Percentiles rank a stretch among this genome's conserved stretches.
phyloP scores from a whole-genome alignment of 2,329 filamentous ascomycete species.

The Hypoxylon rubiginosum region DNA sequence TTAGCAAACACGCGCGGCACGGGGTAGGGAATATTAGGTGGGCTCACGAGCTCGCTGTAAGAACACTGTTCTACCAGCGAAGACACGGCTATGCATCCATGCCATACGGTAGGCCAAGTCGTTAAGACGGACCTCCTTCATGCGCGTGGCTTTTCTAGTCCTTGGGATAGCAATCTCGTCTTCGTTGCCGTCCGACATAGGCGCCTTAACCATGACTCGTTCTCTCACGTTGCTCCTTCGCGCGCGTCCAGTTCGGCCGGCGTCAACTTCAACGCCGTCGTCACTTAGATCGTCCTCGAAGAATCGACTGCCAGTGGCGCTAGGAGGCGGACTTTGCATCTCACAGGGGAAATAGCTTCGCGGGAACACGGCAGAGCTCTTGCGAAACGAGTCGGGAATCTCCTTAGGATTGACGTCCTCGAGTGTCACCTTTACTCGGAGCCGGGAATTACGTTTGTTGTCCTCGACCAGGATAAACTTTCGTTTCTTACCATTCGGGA shows the following conservation, averaged over 20 bases:
- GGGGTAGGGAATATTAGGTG: constrained; percentile 13
- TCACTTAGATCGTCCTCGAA: constrained; percentile 74
- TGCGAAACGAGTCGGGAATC: constrained; percentile 95
- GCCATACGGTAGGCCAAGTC: constrained; percentile 96
- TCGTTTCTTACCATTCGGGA: constrained; percentile 90
- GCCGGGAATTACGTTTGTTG: constrained; percentile 80
- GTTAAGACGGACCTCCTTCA: constrained; percentile 90
- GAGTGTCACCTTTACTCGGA: constrained; percentile 92
- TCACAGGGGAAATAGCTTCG: constrained; percentile 93
- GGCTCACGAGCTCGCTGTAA: constrained; percentile 90
- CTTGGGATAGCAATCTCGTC: constrained; percentile 81
- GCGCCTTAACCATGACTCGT: constrained; percentile 69
- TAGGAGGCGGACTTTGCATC: constrained; percentile 88
- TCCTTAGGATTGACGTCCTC: constrained; percentile 94
- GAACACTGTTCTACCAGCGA: constrained; percentile 87
- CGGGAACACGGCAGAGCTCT: constrained; percentile 89
- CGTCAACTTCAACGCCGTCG: constrained; percentile 70
- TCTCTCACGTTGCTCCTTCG: constrained; percentile 53
- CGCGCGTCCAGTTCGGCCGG: constrained; percentile 56
- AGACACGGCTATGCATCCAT: constrained; percentile 94
- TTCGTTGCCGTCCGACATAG: constrained; percentile 77
- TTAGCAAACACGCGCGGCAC: constrained; percentile 38
- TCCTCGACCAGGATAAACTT: constrained; percentile 98
- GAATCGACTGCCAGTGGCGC: constrained; percentile 79
- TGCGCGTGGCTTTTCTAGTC: constrained; percentile 76